Conservation (phyloP, 345 rosid species). For the Fremontodendron californicum region DNA sequence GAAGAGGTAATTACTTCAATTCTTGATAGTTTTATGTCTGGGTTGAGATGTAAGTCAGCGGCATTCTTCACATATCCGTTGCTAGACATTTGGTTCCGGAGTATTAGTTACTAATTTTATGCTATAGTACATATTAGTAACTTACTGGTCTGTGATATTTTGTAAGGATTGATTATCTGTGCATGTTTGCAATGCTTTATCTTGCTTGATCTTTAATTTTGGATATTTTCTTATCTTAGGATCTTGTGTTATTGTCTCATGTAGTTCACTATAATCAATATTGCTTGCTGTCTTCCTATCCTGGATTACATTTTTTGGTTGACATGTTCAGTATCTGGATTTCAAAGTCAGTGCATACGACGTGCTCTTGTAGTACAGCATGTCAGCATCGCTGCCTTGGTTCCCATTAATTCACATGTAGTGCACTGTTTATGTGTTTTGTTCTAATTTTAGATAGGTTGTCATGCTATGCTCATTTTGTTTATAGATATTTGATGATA, state of each 20-base stretch:
- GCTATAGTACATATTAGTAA: neutral
- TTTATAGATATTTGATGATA: neutral
- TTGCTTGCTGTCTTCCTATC: neutral
- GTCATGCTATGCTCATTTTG: neutral
- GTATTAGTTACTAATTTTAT: neutral
- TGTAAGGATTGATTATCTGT: neutral
- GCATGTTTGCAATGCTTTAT: neutral
- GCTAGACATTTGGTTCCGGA: neutral
- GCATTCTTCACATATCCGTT: neutral
- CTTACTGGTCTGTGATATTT: neutral
- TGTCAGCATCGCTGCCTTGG: neutral
- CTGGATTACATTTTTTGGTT: neutral
- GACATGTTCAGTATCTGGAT: neutral
- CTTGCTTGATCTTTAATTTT: neutral
- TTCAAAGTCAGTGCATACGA: neutral
- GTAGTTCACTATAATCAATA: neutral
- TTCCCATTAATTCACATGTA: neutral
- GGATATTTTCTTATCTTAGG: neutral
- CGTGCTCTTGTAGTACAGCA: neutral
- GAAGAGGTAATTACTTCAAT: slow-evolving; percentile 56
- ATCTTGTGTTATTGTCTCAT: neutral
- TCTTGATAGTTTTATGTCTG: neutral
- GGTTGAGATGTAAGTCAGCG: neutral
- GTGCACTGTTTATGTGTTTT: neutral
- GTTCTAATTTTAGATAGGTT: neutral